These are phyloP conservation scores for Boletus mariae DNA, from an alignment of 1,284 basidiomycete species.

Conservation along the genomic window DNA sequence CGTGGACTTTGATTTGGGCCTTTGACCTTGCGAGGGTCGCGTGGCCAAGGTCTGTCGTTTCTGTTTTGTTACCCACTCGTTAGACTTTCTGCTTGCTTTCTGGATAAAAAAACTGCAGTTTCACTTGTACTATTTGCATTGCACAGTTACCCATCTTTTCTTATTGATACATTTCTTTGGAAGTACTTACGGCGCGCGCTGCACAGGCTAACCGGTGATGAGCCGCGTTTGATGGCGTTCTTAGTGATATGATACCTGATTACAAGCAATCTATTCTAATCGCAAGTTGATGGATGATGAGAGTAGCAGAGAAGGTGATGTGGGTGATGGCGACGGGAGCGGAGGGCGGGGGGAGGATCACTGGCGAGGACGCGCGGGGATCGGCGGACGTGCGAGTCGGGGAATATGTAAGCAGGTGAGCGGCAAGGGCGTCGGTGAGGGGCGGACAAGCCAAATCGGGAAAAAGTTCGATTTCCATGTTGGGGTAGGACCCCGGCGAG, in stretches of 20 bases:
- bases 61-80: conserved; percentile 10
- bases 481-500: conserved; percentile 31
- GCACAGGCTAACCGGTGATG: conserved; percentile 15
- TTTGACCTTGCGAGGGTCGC: conserved; percentile 5
- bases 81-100: conserved; percentile 28
- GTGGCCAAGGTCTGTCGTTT: conserved; percentile 19
- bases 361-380: conserved; percentile 10
- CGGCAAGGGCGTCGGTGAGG: conserved; percentile 24
- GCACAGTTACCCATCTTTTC: conserved; percentile 23
- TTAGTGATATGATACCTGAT: conserved; percentile 33
- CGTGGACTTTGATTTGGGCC: conserved; percentile 15
- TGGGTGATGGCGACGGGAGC: conserved; percentile 21
- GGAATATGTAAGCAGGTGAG: conserved; percentile 24
- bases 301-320: conserved; percentile 23
- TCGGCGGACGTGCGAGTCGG: conserved; percentile 27
- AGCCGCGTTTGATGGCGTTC: conserved; percentile 16
- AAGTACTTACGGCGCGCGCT: conserved; percentile 20
- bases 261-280: conserved; percentile 32
- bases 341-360: conserved; percentile 21
- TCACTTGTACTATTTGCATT: conserved; percentile 37
- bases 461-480: conserved; percentile 23
- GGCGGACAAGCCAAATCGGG: conserved; percentile 14
- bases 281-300: conserved; percentile 5
- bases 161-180: conserved; percentile 20
- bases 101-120: conserved; percentile 16